Conservation (phyloP, 768 basidiomycete species). For the Symmetrospora coprosmae region DNA sequence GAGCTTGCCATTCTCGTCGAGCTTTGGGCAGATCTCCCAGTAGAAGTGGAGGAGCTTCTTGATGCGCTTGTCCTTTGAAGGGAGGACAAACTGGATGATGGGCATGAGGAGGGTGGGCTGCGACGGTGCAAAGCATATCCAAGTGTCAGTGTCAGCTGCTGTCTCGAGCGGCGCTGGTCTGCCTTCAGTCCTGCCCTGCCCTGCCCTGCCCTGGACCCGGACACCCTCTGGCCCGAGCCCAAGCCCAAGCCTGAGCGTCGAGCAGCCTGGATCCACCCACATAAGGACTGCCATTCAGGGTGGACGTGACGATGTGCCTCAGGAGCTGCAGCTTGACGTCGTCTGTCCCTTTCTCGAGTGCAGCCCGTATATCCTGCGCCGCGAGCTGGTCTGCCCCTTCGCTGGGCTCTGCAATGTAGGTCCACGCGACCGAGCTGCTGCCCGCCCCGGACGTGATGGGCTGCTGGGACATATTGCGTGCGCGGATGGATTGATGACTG, state of each 20-base stretch:
- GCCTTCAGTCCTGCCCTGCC: too few relatives aligned
- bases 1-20: constrained; percentile 88
- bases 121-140: too few relatives aligned
- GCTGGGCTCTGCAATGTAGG: constrained; percentile 7
- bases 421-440: not conserved
- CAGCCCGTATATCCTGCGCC: constrained; percentile 28
- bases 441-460: too few relatives aligned
- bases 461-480: too few relatives aligned
- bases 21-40: constrained; percentile 53
- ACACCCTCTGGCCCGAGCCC: too few relatives aligned
- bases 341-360: constrained; percentile 86
- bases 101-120: constrained; percentile 61
- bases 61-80: constrained; percentile 82
- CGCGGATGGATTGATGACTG: too few relatives aligned
- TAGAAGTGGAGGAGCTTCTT: constrained; percentile 67
- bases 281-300: constrained; percentile 86
- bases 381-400: not conserved
- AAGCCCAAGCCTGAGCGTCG: too few relatives aligned
- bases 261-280: constrained; percentile 49
- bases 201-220: too few relatives aligned
- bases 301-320: constrained; percentile 80
- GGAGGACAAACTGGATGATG: constrained; percentile 94
- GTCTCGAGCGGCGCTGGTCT: too few relatives aligned
- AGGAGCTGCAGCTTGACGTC: constrained; percentile 93
- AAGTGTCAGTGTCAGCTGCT: too few relatives aligned